Evolutionary conservation across 2,329 filamentous ascomycete genomes (phyloP).

Genomic region (Curvularia hawaiiensis): DNA sequence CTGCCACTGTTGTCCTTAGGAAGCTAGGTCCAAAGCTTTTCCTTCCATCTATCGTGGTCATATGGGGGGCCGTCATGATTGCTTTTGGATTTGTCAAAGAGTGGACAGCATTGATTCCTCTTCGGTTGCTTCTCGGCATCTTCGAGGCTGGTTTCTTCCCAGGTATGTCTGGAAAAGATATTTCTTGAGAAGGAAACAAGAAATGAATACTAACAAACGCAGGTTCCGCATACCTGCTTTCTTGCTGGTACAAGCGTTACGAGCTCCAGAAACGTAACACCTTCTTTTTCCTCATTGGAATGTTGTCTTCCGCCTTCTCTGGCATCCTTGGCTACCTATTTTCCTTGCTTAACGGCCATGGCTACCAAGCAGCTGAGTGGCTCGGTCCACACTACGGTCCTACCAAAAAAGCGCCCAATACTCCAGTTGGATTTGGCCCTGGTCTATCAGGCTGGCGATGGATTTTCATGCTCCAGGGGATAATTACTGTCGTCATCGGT

Average conservation of each 20-base stretch:
- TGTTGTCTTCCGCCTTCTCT: conserved; percentile 32
- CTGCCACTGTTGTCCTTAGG: conserved; percentile 30
- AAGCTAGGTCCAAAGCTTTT: conserved; percentile 31
- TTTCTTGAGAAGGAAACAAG: neutral
- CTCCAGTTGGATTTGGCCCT: conserved; percentile 29
- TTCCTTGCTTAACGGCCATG: conserved; percentile 57
- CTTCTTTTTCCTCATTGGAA: conserved; percentile 56
- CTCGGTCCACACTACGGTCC: conserved; percentile 40
- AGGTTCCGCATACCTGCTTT: conserved; percentile 56
- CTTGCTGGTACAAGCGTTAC: conserved; percentile 64
- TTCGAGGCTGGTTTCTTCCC: conserved; percentile 40
- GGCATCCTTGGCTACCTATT: conserved; percentile 36
- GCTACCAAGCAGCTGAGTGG: conserved; percentile 34
- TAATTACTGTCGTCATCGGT: conserved; percentile 28
- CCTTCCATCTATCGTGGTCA: conserved; percentile 25
- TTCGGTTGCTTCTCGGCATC: conserved; percentile 31
- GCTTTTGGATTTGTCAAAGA: conserved; percentile 33
- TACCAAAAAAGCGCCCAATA: conserved; percentile 29
- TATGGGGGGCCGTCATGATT: conserved; percentile 34
- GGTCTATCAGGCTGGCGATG: conserved; percentile 43
- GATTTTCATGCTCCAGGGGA: conserved; percentile 34
- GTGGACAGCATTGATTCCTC: conserved; percentile 30
- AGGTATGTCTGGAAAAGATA: conserved; percentile 7
- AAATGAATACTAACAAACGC: conserved; percentile 4
- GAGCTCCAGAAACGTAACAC: conserved; percentile 62